Base-by-base conservation (phyloP, 495 filamentous ascomycete genomes). In the Hypoxylon lienhwacheense region DNA sequence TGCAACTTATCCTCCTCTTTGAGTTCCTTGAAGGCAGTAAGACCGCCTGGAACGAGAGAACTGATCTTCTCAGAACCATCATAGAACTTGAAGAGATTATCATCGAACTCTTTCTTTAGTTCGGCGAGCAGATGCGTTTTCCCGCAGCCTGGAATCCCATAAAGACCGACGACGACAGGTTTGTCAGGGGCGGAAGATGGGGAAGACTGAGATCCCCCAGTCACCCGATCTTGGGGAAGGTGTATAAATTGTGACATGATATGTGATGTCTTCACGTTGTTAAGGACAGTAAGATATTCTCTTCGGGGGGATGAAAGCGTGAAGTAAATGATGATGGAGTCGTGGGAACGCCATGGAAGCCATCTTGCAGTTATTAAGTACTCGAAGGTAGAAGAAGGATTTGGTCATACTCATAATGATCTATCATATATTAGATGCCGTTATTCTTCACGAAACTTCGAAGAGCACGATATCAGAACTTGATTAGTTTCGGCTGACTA, bases 91-190 rank as follows among this genome's bases (percentile, higher is more conserved):
- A 83, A 85, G 5, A 7, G 15, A 5, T 22, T 12, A 17, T 25
- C 5, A 19, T 24, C 65, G 16, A 81, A 67, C 24, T 66, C 31
- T 11, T 66, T 0, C 59, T 71, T 65, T 10, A 88, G 35, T 14
- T 21, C 1, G 4, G 19, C 5, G 7, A 39, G 35, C 7, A 85
- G 48, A 50, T 56, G 73, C 4, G 79, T 71, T 64, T 86, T 88
- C 10, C 84, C 83, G 19, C 63, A 77, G n/a, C 83, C 85, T 5
- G 84, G 72, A 45, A 87, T 8, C 17, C 81, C 85, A 57, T 85
- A 86, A 7, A 87, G 34, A 14, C 84, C 83, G 12, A 87, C 64
- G 17, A 86, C 64, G 17, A 66, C 60, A 11, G 77, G 70, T 17
- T 39, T 22, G 7, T n/a, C n/a, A n/a, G 19, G 19, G n/a, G 17